Conservation (phyloP, 345 rosid genomes). For the Citrus unshiu region DNA sequence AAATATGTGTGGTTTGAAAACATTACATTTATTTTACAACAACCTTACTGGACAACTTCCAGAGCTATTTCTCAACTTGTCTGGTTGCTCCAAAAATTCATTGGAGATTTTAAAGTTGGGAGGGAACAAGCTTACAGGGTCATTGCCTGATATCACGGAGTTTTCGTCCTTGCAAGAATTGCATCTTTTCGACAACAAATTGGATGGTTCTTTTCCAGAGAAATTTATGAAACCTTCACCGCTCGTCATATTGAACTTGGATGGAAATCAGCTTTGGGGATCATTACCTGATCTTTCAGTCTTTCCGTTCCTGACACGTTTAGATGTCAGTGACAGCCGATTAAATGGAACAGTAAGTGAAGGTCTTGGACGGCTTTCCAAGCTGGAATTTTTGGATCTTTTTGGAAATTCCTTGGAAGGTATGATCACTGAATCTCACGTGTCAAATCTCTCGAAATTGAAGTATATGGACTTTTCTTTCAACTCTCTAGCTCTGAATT, state of each 20-base stretch:
- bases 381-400: constrained; percentile 6
- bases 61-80: neutral
- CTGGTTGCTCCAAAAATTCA: constrained; percentile 10
- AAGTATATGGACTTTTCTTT: constrained; percentile 7
- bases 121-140: constrained; percentile 16
- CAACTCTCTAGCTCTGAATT: constrained; percentile 8
- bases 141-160: neutral
- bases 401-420: constrained; percentile 24
- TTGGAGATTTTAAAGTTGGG: constrained; percentile 16
- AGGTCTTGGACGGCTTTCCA: constrained; percentile 5
- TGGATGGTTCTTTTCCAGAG: constrained; percentile 13
- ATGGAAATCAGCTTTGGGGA: constrained; percentile 5
- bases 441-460: constrained; percentile 18
- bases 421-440: constrained; percentile 16
- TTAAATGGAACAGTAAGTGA: constrained; percentile 9
- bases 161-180: constrained; percentile 7
- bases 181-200: constrained; percentile 4
- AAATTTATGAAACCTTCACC: neutral
- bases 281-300: neutral
- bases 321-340: neutral
- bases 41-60: constrained; percentile 3
- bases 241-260: neutral
- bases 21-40: constrained; percentile 6
- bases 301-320: neutral
- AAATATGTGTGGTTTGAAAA: constrained; percentile 12